phyloP scores from a whole-genome alignment of 805 yeast species.

The Spathaspora hagerdaliae region DNA sequence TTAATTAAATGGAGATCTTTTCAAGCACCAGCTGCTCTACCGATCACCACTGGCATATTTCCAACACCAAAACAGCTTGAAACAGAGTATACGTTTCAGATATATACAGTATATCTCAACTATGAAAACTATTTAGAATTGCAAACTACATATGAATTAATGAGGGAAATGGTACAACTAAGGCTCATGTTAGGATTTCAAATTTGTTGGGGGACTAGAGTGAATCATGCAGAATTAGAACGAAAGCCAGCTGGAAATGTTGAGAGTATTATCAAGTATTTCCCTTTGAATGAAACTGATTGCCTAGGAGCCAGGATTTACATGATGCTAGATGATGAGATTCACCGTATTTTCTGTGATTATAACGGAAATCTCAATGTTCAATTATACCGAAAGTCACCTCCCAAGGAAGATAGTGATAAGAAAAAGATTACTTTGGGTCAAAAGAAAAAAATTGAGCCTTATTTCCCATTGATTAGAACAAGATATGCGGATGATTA shows the following conservation, averaged over 20 bases:
- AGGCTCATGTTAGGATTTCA: slow-evolving; percentile 88
- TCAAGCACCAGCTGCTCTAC: slow-evolving; percentile 90
- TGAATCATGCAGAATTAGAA: slow-evolving; percentile 60
- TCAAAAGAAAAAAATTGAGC: slow-evolving; percentile 5
- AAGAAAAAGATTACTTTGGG: slow-evolving; percentile 8
- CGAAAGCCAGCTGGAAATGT: slow-evolving; percentile 54
- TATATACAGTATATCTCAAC: slow-evolving; percentile 73
- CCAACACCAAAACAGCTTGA: slow-evolving; percentile 69
- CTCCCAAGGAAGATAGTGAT: slow-evolving; percentile 3
- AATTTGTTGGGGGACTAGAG: slow-evolving; percentile 71
- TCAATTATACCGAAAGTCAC: slow-evolving; percentile 53
- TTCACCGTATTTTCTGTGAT: slow-evolving; percentile 78
- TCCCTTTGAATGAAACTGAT: slow-evolving; percentile 34
- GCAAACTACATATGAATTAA: slow-evolving; percentile 51
- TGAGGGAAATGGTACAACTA: slow-evolving; percentile 83
- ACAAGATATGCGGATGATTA: slow-evolving; percentile 75
- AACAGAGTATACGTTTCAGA: slow-evolving; percentile 70
- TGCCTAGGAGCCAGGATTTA: slow-evolving; percentile 64
- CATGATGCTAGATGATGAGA: slow-evolving; percentile 73
- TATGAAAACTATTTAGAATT: slow-evolving; percentile 51
- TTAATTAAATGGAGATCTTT: slow-evolving; percentile 90
- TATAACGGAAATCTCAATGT: slow-evolving; percentile 71
- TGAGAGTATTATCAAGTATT: slow-evolving; percentile 52
- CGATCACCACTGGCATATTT: slow-evolving; percentile 73
- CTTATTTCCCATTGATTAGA: slow-evolving; percentile 47